Evolutionary conservation across 2,329 filamentous ascomycete genomes (phyloP), one percentile per base, ranked within the genome.

Genomic region (Aureobasidium sp.): DNA sequence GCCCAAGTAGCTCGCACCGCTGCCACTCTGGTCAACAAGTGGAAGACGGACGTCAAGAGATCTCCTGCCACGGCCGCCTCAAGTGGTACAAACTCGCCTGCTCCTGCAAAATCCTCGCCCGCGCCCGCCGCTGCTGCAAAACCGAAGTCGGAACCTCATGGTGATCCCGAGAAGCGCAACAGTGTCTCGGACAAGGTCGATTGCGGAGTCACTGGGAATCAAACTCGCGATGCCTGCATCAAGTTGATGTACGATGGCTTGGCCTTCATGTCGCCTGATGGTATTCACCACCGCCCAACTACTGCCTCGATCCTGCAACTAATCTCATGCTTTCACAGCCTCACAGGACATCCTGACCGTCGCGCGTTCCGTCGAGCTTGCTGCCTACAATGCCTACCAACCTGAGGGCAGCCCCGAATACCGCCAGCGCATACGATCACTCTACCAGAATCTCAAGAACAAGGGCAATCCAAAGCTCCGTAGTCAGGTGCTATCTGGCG

Each of bases 371-470:
- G 84, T 95, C 65, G 94, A 99, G 79, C 75, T 82, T 41, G 90
- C 92, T 8, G 89, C 89, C 6, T 92, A 82, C 76, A 82, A 81
- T 62, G 77, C 82, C 34, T 88, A 86, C 73, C 87, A 87, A 62
- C 86, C 87, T 61, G 87, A 92, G 70, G 87, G 81, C 17, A 83
- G 82, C 52, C 77, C 85, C 51, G 84, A 87, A 55, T 99, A 99
- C 82, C 88, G 88, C 72, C 82, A 82, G 67, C 97, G 97, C 81
- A 88, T 97, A 70, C 89, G 93, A 67, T 95, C 91, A 24, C 85
- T 99, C 26, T 97, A 91, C 78, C 86, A 92, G 73, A 97, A 97
- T 72, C 84, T 99, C 69, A 97, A 97, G 81, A 91, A 90, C 79
- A 92, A 90, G 77, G 88, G 86, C 66, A 97, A 97, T 77, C 81